These are phyloP conservation scores for Serendipita sp. DNA, from an alignment of 768 basidiomycete species.

Conservation along the genomic window DNA sequence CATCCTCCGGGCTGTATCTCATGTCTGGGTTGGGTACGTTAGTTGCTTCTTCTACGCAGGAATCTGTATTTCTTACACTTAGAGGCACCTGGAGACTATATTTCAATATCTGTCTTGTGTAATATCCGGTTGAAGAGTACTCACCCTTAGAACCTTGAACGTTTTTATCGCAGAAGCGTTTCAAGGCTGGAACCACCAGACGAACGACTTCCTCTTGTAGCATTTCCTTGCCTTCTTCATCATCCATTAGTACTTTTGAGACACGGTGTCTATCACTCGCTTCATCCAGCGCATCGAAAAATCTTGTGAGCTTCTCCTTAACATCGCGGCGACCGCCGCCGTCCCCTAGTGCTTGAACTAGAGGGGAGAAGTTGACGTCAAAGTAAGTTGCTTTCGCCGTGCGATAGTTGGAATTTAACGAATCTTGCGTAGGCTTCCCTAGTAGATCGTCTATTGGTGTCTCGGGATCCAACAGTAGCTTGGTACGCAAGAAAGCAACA, in stretches of 20 bases:
- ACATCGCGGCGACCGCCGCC: slow-evolving; percentile 31
- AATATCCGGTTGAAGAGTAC: slow-evolving; percentile 17
- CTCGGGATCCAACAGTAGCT: slow-evolving; percentile 37
- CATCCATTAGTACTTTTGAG: slow-evolving; percentile 56
- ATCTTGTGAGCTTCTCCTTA: slow-evolving; percentile 74
- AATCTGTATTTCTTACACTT: slow-evolving; percentile 35
- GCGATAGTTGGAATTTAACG: slow-evolving; percentile 53
- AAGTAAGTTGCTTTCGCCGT: slow-evolving; percentile 76
- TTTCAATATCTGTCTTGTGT: slow-evolving; percentile 12
- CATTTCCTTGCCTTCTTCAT: slow-evolving; percentile 39
- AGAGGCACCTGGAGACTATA: slow-evolving; percentile 38
- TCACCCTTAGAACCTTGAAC: slow-evolving; percentile 70
- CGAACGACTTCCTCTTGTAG: slow-evolving; percentile 62
- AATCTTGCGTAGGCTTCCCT: slow-evolving; percentile 44
- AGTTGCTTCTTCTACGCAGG: neutral
- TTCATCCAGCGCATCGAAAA: slow-evolving; percentile 70
- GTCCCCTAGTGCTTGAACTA: slow-evolving; percentile 47
- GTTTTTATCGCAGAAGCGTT: slow-evolving; percentile 59
- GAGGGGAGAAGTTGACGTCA: slow-evolving; percentile 63
- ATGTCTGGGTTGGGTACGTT: slow-evolving; percentile 37
- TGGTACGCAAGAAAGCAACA: slow-evolving; percentile 47
- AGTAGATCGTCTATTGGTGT: slow-evolving; percentile 37
- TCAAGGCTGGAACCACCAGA: slow-evolving; percentile 58
- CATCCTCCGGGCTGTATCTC: slow-evolving; percentile 58
- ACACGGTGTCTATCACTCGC: slow-evolving; percentile 59